phyloP scores from a whole-genome alignment of 345 rosid genomes.

The Dipteronia sinensis region DNA sequence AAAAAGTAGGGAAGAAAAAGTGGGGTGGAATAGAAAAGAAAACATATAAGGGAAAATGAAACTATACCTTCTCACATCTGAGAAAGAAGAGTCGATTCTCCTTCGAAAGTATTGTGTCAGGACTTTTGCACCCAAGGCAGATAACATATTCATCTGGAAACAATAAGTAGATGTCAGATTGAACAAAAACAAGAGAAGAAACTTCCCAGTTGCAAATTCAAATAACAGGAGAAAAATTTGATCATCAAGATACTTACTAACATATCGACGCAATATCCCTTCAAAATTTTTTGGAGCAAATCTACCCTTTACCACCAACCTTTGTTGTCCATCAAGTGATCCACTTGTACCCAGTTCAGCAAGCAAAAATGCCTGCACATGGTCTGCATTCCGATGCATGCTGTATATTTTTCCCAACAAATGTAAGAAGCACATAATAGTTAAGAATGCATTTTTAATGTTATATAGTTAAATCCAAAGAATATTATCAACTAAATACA shows the following conservation, averaged over 20 bases:
- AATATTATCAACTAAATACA: neutral
- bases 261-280: constrained; percentile 80
- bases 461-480: neutral
- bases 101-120: constrained; percentile 71
- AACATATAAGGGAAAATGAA: neutral
- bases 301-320: constrained; percentile 89
- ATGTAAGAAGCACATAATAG: neutral
- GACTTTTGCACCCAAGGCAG: constrained; percentile 67
- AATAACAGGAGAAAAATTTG: neutral
- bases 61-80: constrained; percentile 68
- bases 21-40: neutral
- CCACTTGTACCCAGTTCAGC: constrained; percentile 98
- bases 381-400: constrained; percentile 97
- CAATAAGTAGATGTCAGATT: constrained; percentile 5
- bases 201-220: neutral
- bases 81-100: constrained; percentile 74
- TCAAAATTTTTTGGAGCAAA: constrained; percentile 94
- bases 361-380: constrained; percentile 86
- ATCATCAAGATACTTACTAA: constrained; percentile 60
- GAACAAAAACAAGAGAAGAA: neutral
- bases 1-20: neutral
- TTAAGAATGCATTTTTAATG: neutral
- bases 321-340: constrained; percentile 90
- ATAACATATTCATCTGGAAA: constrained; percentile 57
- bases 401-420: constrained; percentile 29